These are phyloP conservation scores for Trypanosoma cruzi DNA, from an alignment of 208 protist species.

Conservation along the genomic window DNA sequence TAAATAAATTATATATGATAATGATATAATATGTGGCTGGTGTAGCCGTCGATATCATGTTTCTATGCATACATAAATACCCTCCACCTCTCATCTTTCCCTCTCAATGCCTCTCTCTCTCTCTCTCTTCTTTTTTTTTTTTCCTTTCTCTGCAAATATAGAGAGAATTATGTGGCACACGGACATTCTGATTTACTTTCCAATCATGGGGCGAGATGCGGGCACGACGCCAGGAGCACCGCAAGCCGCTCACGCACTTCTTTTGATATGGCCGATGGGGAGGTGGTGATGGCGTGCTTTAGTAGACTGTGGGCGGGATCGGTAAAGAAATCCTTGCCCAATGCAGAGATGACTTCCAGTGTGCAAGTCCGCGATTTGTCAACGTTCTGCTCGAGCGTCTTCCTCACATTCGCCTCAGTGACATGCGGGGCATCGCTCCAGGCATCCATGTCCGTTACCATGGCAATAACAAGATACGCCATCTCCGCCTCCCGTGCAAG, in stretches of 20 bases:
- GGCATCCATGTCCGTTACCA: conserved; percentile 96
- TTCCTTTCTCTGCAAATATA: no score
- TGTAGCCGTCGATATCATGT: no score
- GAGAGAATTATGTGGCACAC: no score
- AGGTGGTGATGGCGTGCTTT: conserved; percentile 53
- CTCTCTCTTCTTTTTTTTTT: no score
- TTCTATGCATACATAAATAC: no score
- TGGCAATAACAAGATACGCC: conserved; percentile 78
- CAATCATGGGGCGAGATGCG: conserved; percentile 34
- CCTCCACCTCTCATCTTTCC: no score
- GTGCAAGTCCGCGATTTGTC: conserved; percentile 72
- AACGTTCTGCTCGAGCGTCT: conserved; percentile 60
- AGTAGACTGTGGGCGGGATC: conserved; percentile 71
- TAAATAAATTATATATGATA: no score
- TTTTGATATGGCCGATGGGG: conserved; percentile 38
- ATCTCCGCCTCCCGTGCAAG: conserved; percentile 94
- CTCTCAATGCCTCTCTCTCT: no score
- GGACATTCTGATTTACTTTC: background rate
- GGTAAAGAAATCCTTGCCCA: conserved; percentile 31
- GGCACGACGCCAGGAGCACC: conserved; percentile 68
- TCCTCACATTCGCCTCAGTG: conserved; percentile 48
- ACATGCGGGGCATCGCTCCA: conserved; percentile 89
- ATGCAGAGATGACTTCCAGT: conserved; percentile 40
- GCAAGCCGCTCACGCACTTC: conserved; percentile 50
- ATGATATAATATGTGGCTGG: no score